Conservation (phyloP, 2,329 filamentous ascomycete genomes). For the Amesomyces nigricolor region DNA sequence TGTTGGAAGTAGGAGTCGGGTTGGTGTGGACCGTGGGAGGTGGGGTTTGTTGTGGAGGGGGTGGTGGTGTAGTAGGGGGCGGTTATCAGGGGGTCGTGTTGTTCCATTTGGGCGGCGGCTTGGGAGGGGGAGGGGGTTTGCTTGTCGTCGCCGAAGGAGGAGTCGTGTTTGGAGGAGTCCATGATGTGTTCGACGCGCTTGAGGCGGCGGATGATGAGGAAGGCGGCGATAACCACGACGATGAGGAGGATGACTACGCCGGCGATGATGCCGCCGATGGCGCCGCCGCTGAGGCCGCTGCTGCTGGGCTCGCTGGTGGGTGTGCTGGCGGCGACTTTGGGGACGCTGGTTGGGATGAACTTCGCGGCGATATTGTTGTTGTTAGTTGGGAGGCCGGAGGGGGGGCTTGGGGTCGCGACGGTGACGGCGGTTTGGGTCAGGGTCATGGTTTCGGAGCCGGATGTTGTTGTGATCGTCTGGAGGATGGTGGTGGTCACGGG, state of each 20-base stretch:
- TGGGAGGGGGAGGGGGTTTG: conserved; percentile 29
- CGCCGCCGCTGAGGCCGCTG: conserved; percentile 21
- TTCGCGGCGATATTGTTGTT: conserved; percentile 34
- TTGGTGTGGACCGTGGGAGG: conserved; percentile 5
- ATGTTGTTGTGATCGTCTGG: conserved; percentile 41
- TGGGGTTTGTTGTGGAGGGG: conserved; percentile 9
- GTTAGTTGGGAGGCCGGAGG: conserved; percentile 28
- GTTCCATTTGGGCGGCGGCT: conserved; percentile 31
- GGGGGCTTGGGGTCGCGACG: conserved; percentile 35
- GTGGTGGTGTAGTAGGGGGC: conserved; percentile 12
- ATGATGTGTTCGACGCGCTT: conserved; percentile 41
- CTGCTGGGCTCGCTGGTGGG: conserved; percentile 21
- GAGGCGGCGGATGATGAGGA: conserved; percentile 46
- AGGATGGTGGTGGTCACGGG: conserved; percentile 42
- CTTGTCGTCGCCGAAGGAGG: conserved; percentile 32
- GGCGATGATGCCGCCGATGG: conserved; percentile 49
- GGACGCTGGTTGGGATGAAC: conserved; percentile 39
- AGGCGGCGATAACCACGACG: conserved; percentile 42
- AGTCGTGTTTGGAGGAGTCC: conserved; percentile 30
- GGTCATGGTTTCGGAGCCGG: conserved; percentile 35
- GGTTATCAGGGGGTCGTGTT: conserved; percentile 38
- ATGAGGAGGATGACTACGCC: conserved; percentile 45
- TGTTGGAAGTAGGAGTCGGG: background rate
- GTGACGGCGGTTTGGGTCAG: conserved; percentile 37
- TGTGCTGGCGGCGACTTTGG: conserved; percentile 36